Evolutionary conservation across 768 basidiomycete genomes (phyloP).

Genomic region (Mycena leptocephala): DNA sequence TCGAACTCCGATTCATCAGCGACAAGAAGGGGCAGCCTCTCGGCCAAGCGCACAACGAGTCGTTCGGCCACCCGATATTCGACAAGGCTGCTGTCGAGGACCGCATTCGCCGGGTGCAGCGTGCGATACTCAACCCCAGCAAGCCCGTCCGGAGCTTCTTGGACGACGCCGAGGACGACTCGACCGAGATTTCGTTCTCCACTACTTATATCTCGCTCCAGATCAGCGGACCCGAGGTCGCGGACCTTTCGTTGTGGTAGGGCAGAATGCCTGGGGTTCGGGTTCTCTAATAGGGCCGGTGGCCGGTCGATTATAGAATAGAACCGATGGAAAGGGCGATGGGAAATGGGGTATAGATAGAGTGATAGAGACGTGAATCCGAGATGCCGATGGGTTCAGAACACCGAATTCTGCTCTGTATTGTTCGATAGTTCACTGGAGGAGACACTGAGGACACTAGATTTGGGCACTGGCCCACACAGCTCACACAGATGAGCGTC

Average conservation of each 20-base stretch:
- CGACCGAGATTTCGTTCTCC: slow-evolving; percentile 62
- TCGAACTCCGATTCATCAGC: slow-evolving; percentile 63
- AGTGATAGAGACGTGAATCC: too few species aligned
- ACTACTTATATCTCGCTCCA: slow-evolving; percentile 70
- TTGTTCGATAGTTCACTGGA: too few species aligned
- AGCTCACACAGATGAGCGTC: too few species aligned
- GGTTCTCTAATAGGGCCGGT: too few species aligned
- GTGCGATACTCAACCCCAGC: slow-evolving; percentile 76
- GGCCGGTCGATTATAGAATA: too few species aligned
- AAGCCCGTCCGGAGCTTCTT: slow-evolving; percentile 54
- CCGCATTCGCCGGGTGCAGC: slow-evolving; percentile 76
- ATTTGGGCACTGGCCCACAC: too few species aligned
- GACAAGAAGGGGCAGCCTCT: slow-evolving; percentile 57
- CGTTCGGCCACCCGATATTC: slow-evolving; percentile 66
- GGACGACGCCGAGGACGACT: slow-evolving; percentile 49
- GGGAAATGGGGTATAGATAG: too few species aligned
- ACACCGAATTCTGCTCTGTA: too few species aligned
- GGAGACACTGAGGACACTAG: too few species aligned
- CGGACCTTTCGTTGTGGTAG: slow-evolving; percentile 78
- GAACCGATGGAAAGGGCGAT: too few species aligned
- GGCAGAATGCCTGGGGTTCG: too few species aligned
- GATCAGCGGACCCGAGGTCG: slow-evolving; percentile 73
- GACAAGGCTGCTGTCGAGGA: slow-evolving; percentile 74
- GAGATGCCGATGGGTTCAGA: too few species aligned
- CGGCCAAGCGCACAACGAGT: slow-evolving; percentile 55